phyloP scores from a whole-genome alignment of 805 yeast genomes.

The Maudiozyma serrabonitensis region DNA sequence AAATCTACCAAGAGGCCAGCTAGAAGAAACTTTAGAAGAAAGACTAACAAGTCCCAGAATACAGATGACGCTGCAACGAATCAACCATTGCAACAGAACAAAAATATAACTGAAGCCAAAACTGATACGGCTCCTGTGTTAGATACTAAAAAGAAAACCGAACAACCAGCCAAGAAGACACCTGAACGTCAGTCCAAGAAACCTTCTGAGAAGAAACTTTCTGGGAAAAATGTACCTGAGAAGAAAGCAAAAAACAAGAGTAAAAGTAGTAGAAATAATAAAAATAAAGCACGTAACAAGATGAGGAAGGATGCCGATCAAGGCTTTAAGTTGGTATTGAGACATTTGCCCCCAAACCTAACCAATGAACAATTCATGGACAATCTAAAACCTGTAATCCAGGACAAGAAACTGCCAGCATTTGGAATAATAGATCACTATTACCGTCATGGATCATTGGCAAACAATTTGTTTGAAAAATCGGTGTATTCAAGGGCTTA shows the following conservation, averaged over 20 bases:
- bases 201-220: not conserved
- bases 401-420: slow-evolving; percentile 19
- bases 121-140: not conserved
- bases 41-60: not conserved
- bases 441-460: slow-evolving; percentile 25
- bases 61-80: not conserved
- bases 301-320: slow-evolving; percentile 5
- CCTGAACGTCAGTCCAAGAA: not conserved
- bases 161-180: not conserved
- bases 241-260: not conserved
- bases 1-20: not conserved
- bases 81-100: not conserved
- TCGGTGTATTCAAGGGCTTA: slow-evolving; percentile 38
- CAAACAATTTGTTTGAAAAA: slow-evolving; percentile 26
- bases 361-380: slow-evolving; percentile 24
- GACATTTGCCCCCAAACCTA: slow-evolving; percentile 38
- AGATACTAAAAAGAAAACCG: not conserved
- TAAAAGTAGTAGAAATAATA: not conserved
- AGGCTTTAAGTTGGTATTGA: slow-evolving; percentile 27
- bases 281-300: slow-evolving; percentile 2
- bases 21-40: not conserved
- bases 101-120: not conserved
- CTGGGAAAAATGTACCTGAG: not conserved
- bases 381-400: slow-evolving; percentile 8
- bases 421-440: slow-evolving; percentile 27